Base-by-base conservation (phyloP, 2,329 filamentous ascomycete genomes). In the Anthostomella pinea region DNA sequence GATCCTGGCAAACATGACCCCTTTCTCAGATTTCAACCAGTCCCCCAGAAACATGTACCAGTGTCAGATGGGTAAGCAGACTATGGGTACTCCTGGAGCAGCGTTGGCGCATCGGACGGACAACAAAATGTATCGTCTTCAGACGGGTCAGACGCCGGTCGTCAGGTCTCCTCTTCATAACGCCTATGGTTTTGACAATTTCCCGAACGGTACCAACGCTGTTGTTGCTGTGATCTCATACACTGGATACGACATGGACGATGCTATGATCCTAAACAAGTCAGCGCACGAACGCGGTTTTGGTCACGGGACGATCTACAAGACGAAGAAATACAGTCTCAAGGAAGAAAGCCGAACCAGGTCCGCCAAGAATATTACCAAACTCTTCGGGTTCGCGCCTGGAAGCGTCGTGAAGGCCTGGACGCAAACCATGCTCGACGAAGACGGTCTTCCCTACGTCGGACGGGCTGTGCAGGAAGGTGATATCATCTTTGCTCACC, bases 211-310 rank as follows among this genome's bases (percentile, higher is more conserved):
- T 18, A 90, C 81, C 56, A 98, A 98, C 56, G 88, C 89, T 7
- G 82, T 97, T 24, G 93, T 98, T 40, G 93, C 93, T 41, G 94
- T 98, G 62, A 95, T 98, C 47, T 96, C 91, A 1, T 98, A 98
- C 64, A 97, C 91, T 2, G 93, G 91, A 33, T 98, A 97, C 67
- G 93, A 98, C 74, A 98, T 98, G 93, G 93, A 98, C 73, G 93
- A 98, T 68, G 93, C 93, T 60, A 97, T 97, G 91, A 97, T 98
- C 59, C 74, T 98, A 60, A 97, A 97, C 73, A 97, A 97, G 64
- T 95, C 89, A 14, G 83, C 91, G 3, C 88, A 96, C 63, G 93
- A 98, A 65, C 82, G 93, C 51, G 93, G 93, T 10, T 97, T 98
- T 57, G 91, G 89, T 23, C 82, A 97, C 57, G 93, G 93, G 37